Conservation (phyloP, 352 stramenopile genomes). For the Phytophthora nicotianae region DNA sequence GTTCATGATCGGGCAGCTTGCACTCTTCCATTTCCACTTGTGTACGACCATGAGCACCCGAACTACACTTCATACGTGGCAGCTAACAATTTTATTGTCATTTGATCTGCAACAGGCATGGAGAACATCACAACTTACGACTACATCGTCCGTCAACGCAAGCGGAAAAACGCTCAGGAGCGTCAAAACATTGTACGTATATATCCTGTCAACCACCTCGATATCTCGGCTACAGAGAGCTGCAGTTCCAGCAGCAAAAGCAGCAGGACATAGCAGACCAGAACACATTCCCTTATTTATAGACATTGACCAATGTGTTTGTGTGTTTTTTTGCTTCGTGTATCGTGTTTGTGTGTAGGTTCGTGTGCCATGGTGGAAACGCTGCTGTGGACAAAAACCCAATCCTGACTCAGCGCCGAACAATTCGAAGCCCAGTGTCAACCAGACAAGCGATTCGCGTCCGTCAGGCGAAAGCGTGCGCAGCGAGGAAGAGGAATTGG, state of each 20-base stretch:
- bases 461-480: slow-evolving; percentile 55
- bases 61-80: neutral
- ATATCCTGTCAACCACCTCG: slow-evolving; percentile 43
- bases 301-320: slow-evolving; percentile 19
- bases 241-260: slow-evolving; percentile 22
- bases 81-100: slow-evolving; percentile 1
- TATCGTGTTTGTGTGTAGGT: slow-evolving; percentile 22
- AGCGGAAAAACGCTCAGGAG: slow-evolving; percentile 69
- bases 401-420: slow-evolving; percentile 9
- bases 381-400: slow-evolving; percentile 26
- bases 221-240: slow-evolving; percentile 21
- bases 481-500: slow-evolving; percentile 70
- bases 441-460: slow-evolving; percentile 62
- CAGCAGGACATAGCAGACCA: slow-evolving; percentile 14
- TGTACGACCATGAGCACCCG: slow-evolving; percentile 49
- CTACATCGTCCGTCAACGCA: slow-evolving; percentile 87
- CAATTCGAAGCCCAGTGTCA: slow-evolving; percentile 47
- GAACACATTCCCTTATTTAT: slow-evolving; percentile 28
- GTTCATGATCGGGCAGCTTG: slow-evolving; percentile 80
- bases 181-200: slow-evolving; percentile 78
- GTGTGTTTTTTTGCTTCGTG: slow-evolving; percentile 4
- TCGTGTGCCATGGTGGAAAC: slow-evolving; percentile 43
- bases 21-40: slow-evolving; percentile 84
- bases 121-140: slow-evolving; percentile 89
- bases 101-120: slow-evolving; percentile 45